These are phyloP conservation scores for Nemophila menziesii DNA, from an alignment of 257 asterid genomes.

Conservation along the genomic window DNA sequence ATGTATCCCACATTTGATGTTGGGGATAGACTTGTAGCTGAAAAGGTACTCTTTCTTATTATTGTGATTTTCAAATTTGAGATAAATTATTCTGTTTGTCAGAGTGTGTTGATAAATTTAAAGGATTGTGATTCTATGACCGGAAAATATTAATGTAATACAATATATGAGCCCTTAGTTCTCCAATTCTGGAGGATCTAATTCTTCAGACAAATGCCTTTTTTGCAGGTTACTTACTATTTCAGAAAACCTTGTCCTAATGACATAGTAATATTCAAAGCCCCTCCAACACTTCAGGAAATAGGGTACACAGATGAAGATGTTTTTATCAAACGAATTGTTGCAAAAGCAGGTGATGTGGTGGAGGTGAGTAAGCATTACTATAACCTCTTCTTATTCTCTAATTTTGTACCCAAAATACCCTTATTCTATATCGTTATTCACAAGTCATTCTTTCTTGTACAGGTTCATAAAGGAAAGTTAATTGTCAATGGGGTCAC, in stretches of 20 bases:
- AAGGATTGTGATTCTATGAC: too few species aligned
- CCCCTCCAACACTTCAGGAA: slow-evolving; percentile 93
- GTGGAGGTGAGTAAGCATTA: slow-evolving; percentile 54
- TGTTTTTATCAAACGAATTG: slow-evolving; percentile 79
- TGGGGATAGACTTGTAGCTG: slow-evolving; percentile 90
- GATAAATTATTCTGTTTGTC: background rate
- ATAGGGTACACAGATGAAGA: slow-evolving; percentile 88
- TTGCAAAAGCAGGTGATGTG: slow-evolving; percentile 80
- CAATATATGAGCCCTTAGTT: background rate
- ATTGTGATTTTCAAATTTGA: background rate
- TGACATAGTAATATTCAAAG: slow-evolving; percentile 76
- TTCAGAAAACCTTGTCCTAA: slow-evolving; percentile 84
- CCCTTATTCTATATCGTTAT: background rate
- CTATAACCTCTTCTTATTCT: background rate
- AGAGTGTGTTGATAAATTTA: background rate
- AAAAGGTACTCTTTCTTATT: slow-evolving; percentile 39
- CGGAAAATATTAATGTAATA: too few species aligned
- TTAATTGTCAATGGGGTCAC: slow-evolving; percentile 76
- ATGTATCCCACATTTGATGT: slow-evolving; percentile 94
- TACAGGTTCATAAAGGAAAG: slow-evolving; percentile 88
- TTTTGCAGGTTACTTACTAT: slow-evolving; percentile 68
- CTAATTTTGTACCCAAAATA: background rate
- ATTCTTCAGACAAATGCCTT: background rate
- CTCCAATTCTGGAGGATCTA: background rate
- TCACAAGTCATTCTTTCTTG: slow-evolving; percentile 7